Conservation (phyloP, 2,329 filamentous ascomycete species). For the Septoria linicola region DNA sequence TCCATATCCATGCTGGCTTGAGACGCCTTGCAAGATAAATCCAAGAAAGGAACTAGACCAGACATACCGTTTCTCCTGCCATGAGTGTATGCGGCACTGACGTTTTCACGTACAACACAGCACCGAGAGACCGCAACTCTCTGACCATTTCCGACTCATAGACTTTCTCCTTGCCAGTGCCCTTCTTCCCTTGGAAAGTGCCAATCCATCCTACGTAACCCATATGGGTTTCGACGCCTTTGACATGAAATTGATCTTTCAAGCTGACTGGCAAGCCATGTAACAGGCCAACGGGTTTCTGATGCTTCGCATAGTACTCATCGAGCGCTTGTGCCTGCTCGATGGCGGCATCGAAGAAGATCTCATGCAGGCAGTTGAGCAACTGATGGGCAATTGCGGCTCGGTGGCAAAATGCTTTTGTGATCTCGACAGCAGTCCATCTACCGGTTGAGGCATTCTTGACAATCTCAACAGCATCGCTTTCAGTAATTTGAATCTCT, state of each 20-base stretch:
- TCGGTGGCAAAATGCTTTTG: conserved; percentile 57
- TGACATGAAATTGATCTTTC: conserved; percentile 53
- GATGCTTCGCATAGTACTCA: conserved; percentile 39
- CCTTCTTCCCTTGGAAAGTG: conserved; percentile 56
- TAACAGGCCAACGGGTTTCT: conserved; percentile 46
- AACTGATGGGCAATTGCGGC: conserved; percentile 55
- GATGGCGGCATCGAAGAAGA: conserved; percentile 50
- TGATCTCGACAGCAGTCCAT: conserved; percentile 59
- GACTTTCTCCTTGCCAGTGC: conserved; percentile 50
- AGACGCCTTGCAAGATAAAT: too few species aligned
- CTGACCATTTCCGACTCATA: conserved; percentile 60
- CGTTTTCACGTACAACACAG: conserved; percentile 57
- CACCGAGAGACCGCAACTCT: conserved; percentile 55
- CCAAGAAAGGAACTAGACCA: too few species aligned
- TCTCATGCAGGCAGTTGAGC: conserved; percentile 47
- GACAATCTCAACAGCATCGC: conserved; percentile 57
- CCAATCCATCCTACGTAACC: conserved; percentile 67
- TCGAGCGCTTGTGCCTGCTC: conserved; percentile 45
- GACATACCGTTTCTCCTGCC: conserved; percentile 55
- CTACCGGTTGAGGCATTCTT: conserved; percentile 53
- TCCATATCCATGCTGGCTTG: too few species aligned
- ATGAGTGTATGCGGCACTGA: conserved; percentile 58
- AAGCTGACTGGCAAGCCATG: conserved; percentile 51
- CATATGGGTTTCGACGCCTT: conserved; percentile 51
- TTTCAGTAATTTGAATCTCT: conserved; percentile 63